Evolutionary conservation across 352 stramenopile species (phyloP).

Genomic region (Globisporangium lucens): DNA sequence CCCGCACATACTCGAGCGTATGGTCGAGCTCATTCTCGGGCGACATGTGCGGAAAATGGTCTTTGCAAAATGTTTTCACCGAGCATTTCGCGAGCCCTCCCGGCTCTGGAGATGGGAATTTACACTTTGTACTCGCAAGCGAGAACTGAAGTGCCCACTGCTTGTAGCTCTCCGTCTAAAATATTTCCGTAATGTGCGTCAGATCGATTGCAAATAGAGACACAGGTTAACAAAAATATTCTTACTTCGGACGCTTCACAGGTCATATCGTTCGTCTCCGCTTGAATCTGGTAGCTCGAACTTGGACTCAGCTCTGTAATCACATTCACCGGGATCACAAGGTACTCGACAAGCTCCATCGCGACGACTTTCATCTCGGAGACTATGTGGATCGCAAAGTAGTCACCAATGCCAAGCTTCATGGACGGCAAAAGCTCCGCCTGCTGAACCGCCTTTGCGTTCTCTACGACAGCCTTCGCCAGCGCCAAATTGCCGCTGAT

Average conservation of each 20-base stretch:
- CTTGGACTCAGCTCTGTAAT: conserved; percentile 31
- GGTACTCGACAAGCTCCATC: conserved; percentile 63
- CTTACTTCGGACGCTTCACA: conserved; percentile 40
- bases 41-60: conserved; percentile 69
- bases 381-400: conserved; percentile 38
- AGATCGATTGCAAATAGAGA: neutral
- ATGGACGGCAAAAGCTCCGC: conserved; percentile 50
- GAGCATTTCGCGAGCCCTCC: conserved; percentile 56
- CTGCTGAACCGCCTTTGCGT: conserved; percentile 42
- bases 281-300: conserved; percentile 34
- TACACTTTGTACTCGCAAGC: conserved; percentile 36
- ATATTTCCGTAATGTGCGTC: neutral
- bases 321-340: conserved; percentile 46
- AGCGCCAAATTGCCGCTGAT: conserved; percentile 55
- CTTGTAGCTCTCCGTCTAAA: conserved; percentile 70
- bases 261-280: conserved; percentile 35
- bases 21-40: conserved; percentile 79
- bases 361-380: conserved; percentile 63
- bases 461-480: conserved; percentile 26
- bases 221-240: no score
- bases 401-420: conserved; percentile 69
- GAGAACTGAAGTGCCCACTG: conserved; percentile 70
- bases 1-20: conserved; percentile 68
- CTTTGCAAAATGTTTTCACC: conserved; percentile 70
- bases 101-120: conserved; percentile 29